phyloP scores from a whole-genome alignment of 176 grass and related monocot genomes.

The Bonia amplexicaulis region DNA sequence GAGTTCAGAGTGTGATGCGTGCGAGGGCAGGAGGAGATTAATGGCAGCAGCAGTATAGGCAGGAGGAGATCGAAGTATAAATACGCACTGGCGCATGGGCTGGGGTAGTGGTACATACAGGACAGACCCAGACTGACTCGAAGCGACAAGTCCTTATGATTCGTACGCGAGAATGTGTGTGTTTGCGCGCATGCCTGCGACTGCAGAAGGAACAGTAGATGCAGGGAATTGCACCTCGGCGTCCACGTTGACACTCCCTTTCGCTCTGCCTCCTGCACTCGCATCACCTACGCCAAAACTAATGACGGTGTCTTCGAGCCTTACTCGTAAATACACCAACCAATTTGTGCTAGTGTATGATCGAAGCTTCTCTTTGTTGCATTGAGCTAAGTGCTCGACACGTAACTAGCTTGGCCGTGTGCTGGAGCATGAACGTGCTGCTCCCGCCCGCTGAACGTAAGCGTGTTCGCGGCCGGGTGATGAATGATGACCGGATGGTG shows the following conservation, averaged over 20 bases:
- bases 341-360: background rate
- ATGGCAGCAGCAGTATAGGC: background rate
- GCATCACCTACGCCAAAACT: no score
- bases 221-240: constrained; percentile 8
- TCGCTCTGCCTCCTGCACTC: background rate
- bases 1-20: background rate
- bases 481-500: background rate
- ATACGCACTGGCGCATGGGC: background rate
- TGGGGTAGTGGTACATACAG: background rate
- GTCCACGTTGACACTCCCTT: constrained; percentile 26
- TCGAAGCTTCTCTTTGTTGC: background rate
- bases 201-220: background rate
- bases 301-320: background rate
- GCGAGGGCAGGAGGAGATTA: background rate
- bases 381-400: background rate
- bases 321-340: background rate
- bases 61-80: background rate
- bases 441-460: background rate
- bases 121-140: constrained; percentile 22
- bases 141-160: constrained; percentile 34
- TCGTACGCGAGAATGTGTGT: constrained; percentile 27
- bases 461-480: background rate
- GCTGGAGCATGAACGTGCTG: background rate
- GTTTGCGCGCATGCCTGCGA: constrained; percentile 1
- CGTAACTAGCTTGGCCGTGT: background rate